phyloP scores from a whole-genome alignment of 2,329 filamentous ascomycete species.

The Ophiocordyceps camponoti-floridani region DNA sequence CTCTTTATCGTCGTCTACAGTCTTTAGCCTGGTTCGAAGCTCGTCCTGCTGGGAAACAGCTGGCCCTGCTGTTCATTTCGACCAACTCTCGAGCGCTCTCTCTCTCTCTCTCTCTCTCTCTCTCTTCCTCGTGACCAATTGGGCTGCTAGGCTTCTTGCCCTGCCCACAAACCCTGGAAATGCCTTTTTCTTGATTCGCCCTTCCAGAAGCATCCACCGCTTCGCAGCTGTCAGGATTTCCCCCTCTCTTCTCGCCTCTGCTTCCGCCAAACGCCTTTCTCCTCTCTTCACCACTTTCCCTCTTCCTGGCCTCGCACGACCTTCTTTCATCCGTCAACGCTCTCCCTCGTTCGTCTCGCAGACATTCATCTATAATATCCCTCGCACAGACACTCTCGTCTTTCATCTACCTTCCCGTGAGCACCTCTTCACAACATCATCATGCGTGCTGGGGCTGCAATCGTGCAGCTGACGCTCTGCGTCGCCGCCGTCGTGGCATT shows the following conservation, averaged over 20 bases:
- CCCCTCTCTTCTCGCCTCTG: neutral
- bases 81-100: neutral
- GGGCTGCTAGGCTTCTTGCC: neutral
- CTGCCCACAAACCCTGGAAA: neutral
- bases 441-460: constrained; percentile 21
- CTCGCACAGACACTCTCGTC: neutral
- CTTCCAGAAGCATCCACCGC: neutral
- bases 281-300: neutral
- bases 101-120: neutral
- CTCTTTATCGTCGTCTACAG: neutral
- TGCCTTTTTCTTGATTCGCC: neutral
- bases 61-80: neutral
- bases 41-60: neutral
- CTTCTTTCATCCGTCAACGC: neutral
- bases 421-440: neutral
- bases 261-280: neutral
- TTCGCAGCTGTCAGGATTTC: neutral
- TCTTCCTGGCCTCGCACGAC: neutral
- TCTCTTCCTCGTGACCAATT: neutral
- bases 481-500: constrained; percentile 27
- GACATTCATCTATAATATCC: neutral
- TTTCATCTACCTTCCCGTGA: too few relatives aligned
- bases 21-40: neutral
- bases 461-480: constrained; percentile 30
- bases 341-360: neutral